Evolutionary conservation across 768 basidiomycete genomes (phyloP).

Genomic region (Phaffia australis): DNA sequence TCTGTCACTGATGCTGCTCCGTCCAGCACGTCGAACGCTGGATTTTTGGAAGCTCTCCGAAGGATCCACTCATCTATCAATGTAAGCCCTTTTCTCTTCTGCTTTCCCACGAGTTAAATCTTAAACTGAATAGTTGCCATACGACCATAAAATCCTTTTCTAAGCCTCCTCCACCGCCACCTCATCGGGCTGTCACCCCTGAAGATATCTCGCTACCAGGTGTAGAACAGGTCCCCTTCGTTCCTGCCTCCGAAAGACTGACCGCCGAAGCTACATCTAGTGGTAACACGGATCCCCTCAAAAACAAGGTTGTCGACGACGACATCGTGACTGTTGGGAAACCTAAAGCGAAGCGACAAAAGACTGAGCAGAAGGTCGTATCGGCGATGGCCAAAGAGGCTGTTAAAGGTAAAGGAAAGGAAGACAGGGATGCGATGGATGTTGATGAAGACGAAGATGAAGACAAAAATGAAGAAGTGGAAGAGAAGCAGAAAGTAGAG

Average conservation of each 20-base stretch:
- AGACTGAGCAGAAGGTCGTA: slow-evolving; percentile 63
- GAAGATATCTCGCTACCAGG: slow-evolving; percentile 25
- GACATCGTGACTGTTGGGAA: slow-evolving; percentile 25
- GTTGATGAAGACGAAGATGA: slow-evolving; percentile 16
- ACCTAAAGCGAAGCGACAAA: slow-evolving; percentile 30
- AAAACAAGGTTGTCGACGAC: slow-evolving; percentile 19
- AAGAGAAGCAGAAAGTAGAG: slow-evolving; percentile 28
- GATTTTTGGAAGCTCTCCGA: slow-evolving; percentile 3
- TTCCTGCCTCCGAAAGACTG: slow-evolving; percentile 55
- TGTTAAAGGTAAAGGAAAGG: slow-evolving; percentile 47
- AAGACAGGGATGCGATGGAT: slow-evolving; percentile 13
- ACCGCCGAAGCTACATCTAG: slow-evolving; percentile 22
- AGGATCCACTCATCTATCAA: slow-evolving; percentile 22
- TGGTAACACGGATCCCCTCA: background rate
- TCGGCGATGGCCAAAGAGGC: slow-evolving; percentile 47
- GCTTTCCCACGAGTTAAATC: background rate
- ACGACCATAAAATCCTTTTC: background rate
- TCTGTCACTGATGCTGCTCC: too few relatives aligned
- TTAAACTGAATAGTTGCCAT: background rate
- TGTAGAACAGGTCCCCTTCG: slow-evolving; percentile 62
- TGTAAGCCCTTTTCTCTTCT: slow-evolving; percentile 6
- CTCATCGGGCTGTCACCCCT: background rate
- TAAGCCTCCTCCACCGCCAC: background rate
- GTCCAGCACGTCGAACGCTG: background rate
- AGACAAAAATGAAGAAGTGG: slow-evolving; percentile 22